Conservation (phyloP, 306 rosid genomes). For the Trifolium pratense region DNA sequence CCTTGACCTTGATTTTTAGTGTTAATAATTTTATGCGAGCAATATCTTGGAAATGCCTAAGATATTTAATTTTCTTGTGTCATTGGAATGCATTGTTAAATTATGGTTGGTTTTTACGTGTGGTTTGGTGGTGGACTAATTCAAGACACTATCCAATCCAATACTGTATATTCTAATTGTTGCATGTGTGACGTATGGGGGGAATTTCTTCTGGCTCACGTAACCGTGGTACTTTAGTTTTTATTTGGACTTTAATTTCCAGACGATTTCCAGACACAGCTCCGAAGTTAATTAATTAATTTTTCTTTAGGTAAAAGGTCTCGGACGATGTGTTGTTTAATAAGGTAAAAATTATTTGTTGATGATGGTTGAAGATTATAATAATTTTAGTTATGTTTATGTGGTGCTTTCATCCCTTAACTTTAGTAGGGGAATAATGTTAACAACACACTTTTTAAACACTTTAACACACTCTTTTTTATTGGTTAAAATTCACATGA, state of each 20-base stretch:
- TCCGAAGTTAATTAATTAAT: too few species aligned
- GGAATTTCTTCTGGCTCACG: background rate
- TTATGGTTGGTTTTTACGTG: background rate
- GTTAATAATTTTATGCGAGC: background rate
- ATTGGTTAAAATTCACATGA: too few species aligned
- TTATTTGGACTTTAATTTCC: background rate
- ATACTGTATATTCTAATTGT: background rate
- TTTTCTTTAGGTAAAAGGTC: too few species aligned
- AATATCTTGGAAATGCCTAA: background rate
- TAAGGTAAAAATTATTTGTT: too few species aligned
- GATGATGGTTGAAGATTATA: too few species aligned
- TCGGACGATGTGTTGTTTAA: too few species aligned
- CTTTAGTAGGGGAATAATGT: too few species aligned
- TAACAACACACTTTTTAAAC: too few species aligned
- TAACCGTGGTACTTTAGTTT: background rate
- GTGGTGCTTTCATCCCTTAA: too few species aligned
- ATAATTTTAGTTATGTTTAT: too few species aligned
- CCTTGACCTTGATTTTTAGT: constrained; percentile 12
- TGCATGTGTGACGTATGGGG: background rate
- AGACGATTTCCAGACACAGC: background rate
- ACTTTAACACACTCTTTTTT: too few species aligned
- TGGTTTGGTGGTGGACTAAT: background rate
- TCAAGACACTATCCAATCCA: background rate
- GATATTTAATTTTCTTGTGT: constrained; percentile 12
- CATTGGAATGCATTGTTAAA: background rate